phyloP scores from a whole-genome alignment of 2,329 filamentous ascomycete species.

The Claviceps capensis region DNA sequence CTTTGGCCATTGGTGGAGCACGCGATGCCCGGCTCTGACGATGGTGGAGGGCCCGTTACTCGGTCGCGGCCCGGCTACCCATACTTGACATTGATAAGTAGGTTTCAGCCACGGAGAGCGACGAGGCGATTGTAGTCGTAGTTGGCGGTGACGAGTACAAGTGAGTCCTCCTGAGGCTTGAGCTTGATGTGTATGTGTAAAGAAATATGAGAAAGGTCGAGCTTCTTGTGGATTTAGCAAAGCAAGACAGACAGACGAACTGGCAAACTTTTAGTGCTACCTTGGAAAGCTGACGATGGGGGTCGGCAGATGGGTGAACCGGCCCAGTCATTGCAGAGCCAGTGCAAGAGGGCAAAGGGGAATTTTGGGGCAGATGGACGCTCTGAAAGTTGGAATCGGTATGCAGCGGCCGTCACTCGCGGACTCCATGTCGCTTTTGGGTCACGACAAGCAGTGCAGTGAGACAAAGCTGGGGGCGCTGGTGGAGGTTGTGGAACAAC shows the following conservation, averaged over 20 bases:
- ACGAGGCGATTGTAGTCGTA: background rate
- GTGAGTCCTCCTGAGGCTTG: background rate
- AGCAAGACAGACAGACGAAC: background rate
- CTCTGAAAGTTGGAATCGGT: background rate
- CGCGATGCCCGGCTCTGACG: background rate
- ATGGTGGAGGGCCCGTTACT: background rate
- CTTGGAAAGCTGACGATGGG: background rate
- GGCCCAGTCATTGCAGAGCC: constrained; percentile 2
- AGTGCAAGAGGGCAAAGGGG: background rate
- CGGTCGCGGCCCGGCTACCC: background rate
- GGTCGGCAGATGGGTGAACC: background rate
- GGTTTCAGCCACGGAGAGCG: background rate
- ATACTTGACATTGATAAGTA: background rate
- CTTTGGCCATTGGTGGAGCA: constrained; percentile 1
- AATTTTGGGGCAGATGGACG: background rate
- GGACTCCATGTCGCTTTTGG: background rate
- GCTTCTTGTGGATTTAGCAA: background rate
- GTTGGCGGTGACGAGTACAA: background rate
- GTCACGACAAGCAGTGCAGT: background rate
- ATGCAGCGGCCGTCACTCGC: background rate
- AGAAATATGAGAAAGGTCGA: background rate
- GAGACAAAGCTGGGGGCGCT: constrained; percentile 1
- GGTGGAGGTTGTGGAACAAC: background rate
- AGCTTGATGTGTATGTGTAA: background rate
- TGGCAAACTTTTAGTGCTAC: background rate